A percentile compares a stretch with the other conserved stretches of the same genome.
Evolutionary conservation across 1,284 basidiomycete genomes (phyloP).

Genomic region (Sporisorium reilianum): DNA sequence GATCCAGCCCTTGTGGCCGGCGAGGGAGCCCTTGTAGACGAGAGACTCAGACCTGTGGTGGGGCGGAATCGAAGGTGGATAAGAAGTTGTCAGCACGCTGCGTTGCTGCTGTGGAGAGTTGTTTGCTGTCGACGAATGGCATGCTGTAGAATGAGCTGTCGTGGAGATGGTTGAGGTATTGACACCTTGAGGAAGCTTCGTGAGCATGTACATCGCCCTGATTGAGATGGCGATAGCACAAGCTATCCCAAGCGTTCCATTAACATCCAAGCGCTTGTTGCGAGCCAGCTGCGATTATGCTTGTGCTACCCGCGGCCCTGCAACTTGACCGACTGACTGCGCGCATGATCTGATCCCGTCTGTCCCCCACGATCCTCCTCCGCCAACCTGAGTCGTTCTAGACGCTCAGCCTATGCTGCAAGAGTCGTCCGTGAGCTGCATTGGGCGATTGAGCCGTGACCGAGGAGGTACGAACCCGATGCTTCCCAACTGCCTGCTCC

Average conservation of each 20-base stretch:
- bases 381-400: not conserved
- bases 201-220: too few species aligned
- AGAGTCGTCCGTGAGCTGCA: too few species aligned
- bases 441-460: too few species aligned
- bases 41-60: constrained; percentile 59
- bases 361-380: not conserved
- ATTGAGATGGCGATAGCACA: too few species aligned
- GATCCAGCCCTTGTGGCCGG: constrained; percentile 94
- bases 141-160: not conserved
- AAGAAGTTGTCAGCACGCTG: constrained; percentile 13
- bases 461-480: too few species aligned
- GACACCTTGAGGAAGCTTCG: too few species aligned
- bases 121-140: not conserved
- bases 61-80: not conserved
- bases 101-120: not conserved
- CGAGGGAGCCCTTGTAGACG: constrained; percentile 74
- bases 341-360: not conserved
- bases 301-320: not conserved
- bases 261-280: not conserved
- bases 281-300: not conserved
- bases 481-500: not conserved
- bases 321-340: not conserved
- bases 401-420: too few species aligned
- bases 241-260: too few species aligned
- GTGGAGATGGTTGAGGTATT: not conserved